Evolutionary conservation across 345 rosid genomes (phyloP).

Genomic region (Cardamine chenopodiifolia): DNA sequence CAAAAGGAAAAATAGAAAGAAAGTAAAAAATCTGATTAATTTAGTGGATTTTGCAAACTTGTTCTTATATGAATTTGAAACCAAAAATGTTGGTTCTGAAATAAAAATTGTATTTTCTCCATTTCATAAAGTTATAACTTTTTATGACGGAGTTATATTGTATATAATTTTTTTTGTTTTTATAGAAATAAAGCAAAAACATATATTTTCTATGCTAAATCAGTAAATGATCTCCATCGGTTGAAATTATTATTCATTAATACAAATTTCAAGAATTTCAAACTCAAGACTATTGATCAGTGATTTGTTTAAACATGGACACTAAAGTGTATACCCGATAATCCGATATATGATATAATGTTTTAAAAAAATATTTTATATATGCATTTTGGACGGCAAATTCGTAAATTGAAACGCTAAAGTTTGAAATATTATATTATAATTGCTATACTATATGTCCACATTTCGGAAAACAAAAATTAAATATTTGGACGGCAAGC

Average conservation of each 20-base stretch:
- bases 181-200: background rate
- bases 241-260: background rate
- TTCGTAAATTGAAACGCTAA: background rate
- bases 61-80: background rate
- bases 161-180: background rate
- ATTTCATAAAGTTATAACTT: background rate
- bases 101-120: background rate
- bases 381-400: slow-evolving; percentile 18
- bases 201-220: background rate
- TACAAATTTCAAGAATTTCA: background rate
- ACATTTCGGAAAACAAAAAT: background rate
- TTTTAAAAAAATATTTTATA: background rate
- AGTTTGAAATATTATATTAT: background rate
- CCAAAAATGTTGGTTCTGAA: background rate
- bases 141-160: background rate
- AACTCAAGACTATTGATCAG: background rate
- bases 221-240: background rate
- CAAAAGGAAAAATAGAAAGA: background rate
- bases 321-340: slow-evolving; percentile 1
- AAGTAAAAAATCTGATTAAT: background rate
- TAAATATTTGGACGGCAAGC: slow-evolving; percentile 19
- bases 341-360: background rate
- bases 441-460: background rate
- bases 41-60: background rate
- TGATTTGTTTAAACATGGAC: background rate